Base-by-base conservation (phyloP, 768 basidiomycete species). In the Naematelia encephala region DNA sequence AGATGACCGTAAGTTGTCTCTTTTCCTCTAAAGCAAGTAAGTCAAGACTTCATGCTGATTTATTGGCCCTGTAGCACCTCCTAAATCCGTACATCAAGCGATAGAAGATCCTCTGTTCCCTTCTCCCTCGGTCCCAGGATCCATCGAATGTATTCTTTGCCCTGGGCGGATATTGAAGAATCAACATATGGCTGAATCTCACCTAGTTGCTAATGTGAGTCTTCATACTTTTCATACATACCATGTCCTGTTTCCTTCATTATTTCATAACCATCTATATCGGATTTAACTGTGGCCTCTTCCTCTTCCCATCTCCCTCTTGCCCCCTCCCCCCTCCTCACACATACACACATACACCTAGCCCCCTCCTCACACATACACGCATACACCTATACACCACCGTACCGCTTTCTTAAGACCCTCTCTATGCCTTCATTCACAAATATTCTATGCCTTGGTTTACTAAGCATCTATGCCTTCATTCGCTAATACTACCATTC, bases 61-160 rank as follows among this genome's bases (percentile, higher is more conserved):
- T 21, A 14, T 23, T 26, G 29, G 54, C 51, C 27, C 10, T n/a
- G 22, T 29, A 66, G 62, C 60, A 28, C 57, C 62, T 51, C 62
- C 68, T 3, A 66, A 67, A 30, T 48, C 66, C 4, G 23, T 72
- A 26, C 55, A 67, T 46, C 51, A 61, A 45, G 67, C 63, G 12
- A 22, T 57, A 11, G 52, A 53, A 8, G 13, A 64, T 8, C 71
- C 71, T 1, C 64, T 73, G 21, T 73, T 66, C 54, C 21, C 56
- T 10, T 25, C 42, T 25, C 27, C 51, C 13, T 13, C 50, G 21
- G 22, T 16, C 49, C 5, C 13, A 27, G 39, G 45, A 49, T 39
- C 46, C 56, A 19, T 46, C 21, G 59, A 57, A 19, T 73, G 72
- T 44, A 64, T 73, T 0, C 49, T 70, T 5, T 73, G 72, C 61